Evolutionary conservation across 176 grass and related monocot species (phyloP).

Genomic region (Triticum turgidum): DNA sequence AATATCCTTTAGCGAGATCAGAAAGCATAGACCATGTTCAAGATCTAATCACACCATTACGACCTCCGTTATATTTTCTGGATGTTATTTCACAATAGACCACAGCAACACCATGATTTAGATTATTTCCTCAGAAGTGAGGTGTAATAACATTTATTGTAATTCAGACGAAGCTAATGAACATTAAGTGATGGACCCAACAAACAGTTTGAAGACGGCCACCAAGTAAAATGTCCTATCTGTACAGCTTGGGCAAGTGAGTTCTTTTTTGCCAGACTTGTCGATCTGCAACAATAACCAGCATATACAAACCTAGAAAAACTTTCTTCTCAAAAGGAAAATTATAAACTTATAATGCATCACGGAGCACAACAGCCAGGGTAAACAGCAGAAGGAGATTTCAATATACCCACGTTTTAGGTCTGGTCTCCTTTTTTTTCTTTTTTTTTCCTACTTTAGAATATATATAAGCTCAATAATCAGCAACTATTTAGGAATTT

Average conservation of each 20-base stretch:
- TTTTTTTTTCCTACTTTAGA: constrained; percentile 8
- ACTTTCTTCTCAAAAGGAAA: not conserved
- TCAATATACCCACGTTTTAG: not conserved
- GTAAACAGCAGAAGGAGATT: not conserved
- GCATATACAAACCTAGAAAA: not conserved
- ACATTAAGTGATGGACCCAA: not conserved
- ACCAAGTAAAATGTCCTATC: not conserved
- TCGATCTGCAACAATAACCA: constrained; percentile 6
- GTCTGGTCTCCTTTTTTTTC: not conserved
- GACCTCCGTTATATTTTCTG: not conserved
- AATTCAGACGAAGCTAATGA: constrained; percentile 4
- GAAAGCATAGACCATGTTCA: constrained; percentile 2
- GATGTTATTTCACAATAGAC: not conserved
- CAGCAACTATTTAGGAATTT: not conserved
- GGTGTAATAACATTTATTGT: not conserved
- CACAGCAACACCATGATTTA: not conserved
- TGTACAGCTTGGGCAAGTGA: not conserved
- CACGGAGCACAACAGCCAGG: not conserved
- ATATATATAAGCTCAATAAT: constrained; percentile 1
- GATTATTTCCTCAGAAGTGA: not conserved
- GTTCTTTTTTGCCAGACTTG: not conserved
- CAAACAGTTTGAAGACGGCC: not conserved
- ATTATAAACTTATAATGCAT: not conserved
- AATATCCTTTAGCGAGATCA: not conserved
- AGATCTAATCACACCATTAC: not conserved